Percentiles rank a stretch among this genome's conserved stretches.
Evolutionary conservation across 1,284 basidiomycete genomes (phyloP).

Genomic region (Pseudozyma hubeiensis): DNA sequence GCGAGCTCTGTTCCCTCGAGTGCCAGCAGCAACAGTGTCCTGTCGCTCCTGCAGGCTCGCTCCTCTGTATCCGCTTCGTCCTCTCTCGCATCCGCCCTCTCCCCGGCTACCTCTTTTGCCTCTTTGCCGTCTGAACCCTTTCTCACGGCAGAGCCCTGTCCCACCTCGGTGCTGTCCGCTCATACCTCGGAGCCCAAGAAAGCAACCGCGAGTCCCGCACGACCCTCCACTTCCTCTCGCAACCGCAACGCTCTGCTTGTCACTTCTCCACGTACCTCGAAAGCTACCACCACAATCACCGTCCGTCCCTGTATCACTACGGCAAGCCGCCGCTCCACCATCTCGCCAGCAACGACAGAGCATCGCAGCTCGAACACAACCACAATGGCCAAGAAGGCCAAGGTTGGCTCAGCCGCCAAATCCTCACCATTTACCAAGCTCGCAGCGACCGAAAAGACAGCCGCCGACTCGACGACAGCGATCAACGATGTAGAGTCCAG

Average conservation of each 20-base stretch:
- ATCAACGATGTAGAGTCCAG: slow-evolving; percentile 9
- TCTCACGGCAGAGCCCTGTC: slow-evolving; percentile 15
- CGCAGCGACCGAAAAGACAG: slow-evolving; percentile 1
- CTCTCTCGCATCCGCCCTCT: slow-evolving; percentile 11
- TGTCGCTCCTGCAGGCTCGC: slow-evolving; percentile 38
- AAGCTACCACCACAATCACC: slow-evolving; percentile 21
- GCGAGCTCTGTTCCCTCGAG: slow-evolving; percentile 19
- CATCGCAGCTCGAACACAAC: slow-evolving; percentile 18
- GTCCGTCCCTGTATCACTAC: slow-evolving; percentile 14
- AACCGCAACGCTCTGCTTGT: slow-evolving; percentile 19
- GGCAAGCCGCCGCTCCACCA: slow-evolving; percentile 23
- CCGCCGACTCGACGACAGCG: background rate
- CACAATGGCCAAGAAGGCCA: slow-evolving; percentile 47
- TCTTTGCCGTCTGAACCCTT: slow-evolving; percentile 15
- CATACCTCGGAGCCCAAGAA: slow-evolving; percentile 16
- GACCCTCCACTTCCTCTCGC: slow-evolving; percentile 16
- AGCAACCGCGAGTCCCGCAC: background rate
- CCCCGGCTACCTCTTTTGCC: slow-evolving; percentile 21
- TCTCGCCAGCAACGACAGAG: slow-evolving; percentile 1
- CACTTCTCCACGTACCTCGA: slow-evolving; percentile 24
- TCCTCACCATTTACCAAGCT: slow-evolving; percentile 39
- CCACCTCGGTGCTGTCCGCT: background rate
- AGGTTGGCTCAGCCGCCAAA: slow-evolving; percentile 38
- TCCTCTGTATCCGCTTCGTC: slow-evolving; percentile 23
- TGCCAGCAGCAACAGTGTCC: slow-evolving; percentile 28